These are phyloP conservation scores for Tetracladium marchalianum DNA, from an alignment of 495 filamentous ascomycete species.

Conservation along the genomic window DNA sequence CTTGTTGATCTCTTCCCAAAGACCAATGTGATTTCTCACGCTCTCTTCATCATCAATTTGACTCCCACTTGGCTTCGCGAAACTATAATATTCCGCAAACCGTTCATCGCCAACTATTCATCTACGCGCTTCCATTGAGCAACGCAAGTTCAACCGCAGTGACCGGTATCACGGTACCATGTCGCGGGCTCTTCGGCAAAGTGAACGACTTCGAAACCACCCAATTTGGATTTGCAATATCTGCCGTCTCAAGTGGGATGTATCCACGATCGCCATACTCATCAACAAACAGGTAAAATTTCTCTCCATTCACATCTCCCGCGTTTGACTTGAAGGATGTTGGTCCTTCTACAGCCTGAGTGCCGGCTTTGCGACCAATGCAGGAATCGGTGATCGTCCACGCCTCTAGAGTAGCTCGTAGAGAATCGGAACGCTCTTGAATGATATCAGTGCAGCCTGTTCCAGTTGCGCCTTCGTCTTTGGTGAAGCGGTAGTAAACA, in stretches of 20 bases:
- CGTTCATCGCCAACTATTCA: too few relatives aligned
- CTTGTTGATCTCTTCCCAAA: too few relatives aligned
- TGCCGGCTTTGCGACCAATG: slow-evolving; percentile 16
- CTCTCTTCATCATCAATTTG: too few relatives aligned
- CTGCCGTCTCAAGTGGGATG: slow-evolving; percentile 16
- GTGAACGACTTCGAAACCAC: slow-evolving; percentile 6
- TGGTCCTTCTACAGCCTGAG: slow-evolving; percentile 13
- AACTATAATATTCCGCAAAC: too few relatives aligned
- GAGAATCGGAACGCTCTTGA: slow-evolving; percentile 7
- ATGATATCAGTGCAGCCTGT: slow-evolving; percentile 18
- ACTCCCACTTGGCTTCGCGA: too few relatives aligned
- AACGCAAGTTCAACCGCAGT: slow-evolving; percentile 8
- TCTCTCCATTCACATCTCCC: slow-evolving; percentile 14
- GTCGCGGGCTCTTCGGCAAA: slow-evolving; percentile 12
- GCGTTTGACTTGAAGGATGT: slow-evolving; percentile 14
- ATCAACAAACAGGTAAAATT: slow-evolving; percentile 18
- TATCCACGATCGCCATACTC: slow-evolving; percentile 14
- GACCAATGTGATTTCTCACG: too few relatives aligned
- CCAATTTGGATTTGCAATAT: slow-evolving; percentile 16
- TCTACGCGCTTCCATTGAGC: too few relatives aligned
- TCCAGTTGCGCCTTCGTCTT: slow-evolving; percentile 13
- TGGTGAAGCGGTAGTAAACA: slow-evolving; percentile 20
- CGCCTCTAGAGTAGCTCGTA: slow-evolving; percentile 2
- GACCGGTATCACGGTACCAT: slow-evolving; percentile 15
- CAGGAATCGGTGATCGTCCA: slow-evolving; percentile 12